Percentiles rank a stretch among this genome's conserved stretches.
Evolutionary conservation across 805 yeast species (phyloP).

Genomic region (Candida vartiovaarae): DNA sequence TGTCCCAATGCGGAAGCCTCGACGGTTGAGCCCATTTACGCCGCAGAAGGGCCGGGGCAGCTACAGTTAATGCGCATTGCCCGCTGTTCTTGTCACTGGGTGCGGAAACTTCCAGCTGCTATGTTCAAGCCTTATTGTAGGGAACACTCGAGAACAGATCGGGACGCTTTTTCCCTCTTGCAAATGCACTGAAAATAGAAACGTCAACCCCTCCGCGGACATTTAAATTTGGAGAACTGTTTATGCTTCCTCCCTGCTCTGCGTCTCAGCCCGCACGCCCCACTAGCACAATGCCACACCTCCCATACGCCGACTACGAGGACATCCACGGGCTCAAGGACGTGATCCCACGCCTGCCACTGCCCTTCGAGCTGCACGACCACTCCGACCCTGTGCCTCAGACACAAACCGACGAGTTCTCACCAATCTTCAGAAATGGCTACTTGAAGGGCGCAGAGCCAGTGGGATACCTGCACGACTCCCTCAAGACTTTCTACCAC

Average conservation of each 20-base stretch:
- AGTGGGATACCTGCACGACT: constrained; percentile 35
- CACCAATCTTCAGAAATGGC: constrained; percentile 45
- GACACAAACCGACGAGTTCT: constrained; percentile 33
- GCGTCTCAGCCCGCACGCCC: background rate
- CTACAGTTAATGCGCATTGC: too few species aligned
- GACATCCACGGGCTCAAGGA: constrained; percentile 8
- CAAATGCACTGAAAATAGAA: too few species aligned
- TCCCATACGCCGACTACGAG: constrained; percentile 5
- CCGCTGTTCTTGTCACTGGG: too few species aligned
- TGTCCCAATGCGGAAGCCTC: too few species aligned
- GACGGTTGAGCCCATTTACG: too few species aligned
- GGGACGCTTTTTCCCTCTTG: background rate
- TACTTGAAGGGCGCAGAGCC: constrained; percentile 23
- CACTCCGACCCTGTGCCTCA: constrained; percentile 19
- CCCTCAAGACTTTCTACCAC: constrained; percentile 37
- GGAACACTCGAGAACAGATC: background rate
- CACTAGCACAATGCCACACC: constrained; percentile 3
- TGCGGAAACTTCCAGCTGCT: too few species aligned
- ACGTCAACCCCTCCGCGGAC: too few species aligned
- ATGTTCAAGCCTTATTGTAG: too few species aligned
- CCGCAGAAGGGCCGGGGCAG: too few species aligned
- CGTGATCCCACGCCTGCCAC: constrained; percentile 12
- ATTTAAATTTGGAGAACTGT: too few species aligned
- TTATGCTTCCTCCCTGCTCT: too few species aligned
- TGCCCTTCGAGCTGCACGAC: constrained; percentile 14